Conservation (phyloP, 176 grass and related monocot genomes). For the Cenchrus americanus region DNA sequence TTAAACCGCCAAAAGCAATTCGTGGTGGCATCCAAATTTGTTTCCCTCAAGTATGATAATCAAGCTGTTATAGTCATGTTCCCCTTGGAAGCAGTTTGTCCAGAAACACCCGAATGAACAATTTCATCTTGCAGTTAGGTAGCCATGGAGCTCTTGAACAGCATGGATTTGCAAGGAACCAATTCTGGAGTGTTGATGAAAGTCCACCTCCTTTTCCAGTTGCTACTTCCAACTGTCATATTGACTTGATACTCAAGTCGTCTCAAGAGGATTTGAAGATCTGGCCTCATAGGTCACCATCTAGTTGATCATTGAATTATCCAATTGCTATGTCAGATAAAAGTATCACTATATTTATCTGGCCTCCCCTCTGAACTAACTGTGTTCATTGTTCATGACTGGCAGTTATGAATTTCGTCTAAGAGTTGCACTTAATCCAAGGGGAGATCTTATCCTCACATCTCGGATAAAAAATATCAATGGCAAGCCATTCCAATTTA, state of each 20-base stretch:
- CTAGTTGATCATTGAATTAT: constrained; percentile 20
- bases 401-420: constrained; percentile 80
- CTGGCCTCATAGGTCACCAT: constrained; percentile 77
- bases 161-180: constrained; percentile 83
- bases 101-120: constrained; percentile 12
- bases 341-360: not conserved
- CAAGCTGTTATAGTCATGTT: constrained; percentile 16
- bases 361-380: not conserved
- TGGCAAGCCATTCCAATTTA: constrained; percentile 78
- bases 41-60: constrained; percentile 67
- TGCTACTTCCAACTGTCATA: constrained; percentile 45
- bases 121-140: constrained; percentile 58
- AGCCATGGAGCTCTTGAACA: constrained; percentile 65
- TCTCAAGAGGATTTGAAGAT: constrained; percentile 72
- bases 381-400: constrained; percentile 12
- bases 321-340: constrained; percentile 6
- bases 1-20: constrained; percentile 79
- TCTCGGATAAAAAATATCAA: constrained; percentile 76
- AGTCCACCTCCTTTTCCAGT: constrained; percentile 57
- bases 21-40: constrained; percentile 76
- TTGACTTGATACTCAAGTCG: constrained; percentile 76
- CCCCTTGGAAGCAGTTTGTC: not conserved
- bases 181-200: constrained; percentile 68
- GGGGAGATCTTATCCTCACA: constrained; percentile 67
- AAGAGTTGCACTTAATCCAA: constrained; percentile 69